These are phyloP conservation scores for Hypoxylon rickii DNA, from an alignment of 495 filamentous ascomycete genomes.

Conservation along the genomic window DNA sequence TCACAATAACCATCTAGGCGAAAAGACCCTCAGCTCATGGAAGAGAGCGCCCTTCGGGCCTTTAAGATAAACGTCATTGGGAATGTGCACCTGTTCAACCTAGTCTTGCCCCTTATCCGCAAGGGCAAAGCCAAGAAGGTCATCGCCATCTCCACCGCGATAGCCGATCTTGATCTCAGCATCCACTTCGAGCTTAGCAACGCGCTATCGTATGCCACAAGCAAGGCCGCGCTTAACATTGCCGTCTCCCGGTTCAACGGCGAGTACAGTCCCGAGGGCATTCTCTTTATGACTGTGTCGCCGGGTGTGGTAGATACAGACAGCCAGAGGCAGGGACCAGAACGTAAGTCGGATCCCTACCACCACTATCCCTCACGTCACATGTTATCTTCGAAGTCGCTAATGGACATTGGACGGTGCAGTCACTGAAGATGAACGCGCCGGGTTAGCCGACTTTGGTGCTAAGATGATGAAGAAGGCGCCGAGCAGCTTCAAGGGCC, in stretches of 20 bases:
- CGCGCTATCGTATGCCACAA: constrained; percentile 39
- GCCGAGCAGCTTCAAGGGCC: constrained; percentile 57
- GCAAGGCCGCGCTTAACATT: constrained; percentile 51
- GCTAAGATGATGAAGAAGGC: constrained; percentile 48
- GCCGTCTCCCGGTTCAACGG: constrained; percentile 52
- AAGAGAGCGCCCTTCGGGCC: constrained; percentile 29
- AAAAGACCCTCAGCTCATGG: constrained; percentile 35
- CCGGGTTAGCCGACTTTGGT: constrained; percentile 35
- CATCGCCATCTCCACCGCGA: constrained; percentile 55
- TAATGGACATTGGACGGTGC: background rate
- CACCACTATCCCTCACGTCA: background rate
- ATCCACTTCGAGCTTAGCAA: constrained; percentile 33
- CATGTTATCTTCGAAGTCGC: constrained; percentile 6
- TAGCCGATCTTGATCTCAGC: constrained; percentile 44
- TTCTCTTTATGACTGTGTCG: constrained; percentile 55
- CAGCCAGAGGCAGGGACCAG: constrained; percentile 15
- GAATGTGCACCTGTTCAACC: constrained; percentile 55
- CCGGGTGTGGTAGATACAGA: constrained; percentile 53
- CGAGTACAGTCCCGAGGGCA: constrained; percentile 51
- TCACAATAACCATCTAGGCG: constrained; percentile 25
- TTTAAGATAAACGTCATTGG: constrained; percentile 53
- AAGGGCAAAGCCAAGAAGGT: constrained; percentile 59
- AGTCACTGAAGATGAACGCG: constrained; percentile 47
- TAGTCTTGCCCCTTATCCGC: constrained; percentile 58
- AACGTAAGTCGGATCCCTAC: constrained; percentile 12